Conservation (phyloP, 2,329 filamentous ascomycete species). For the Chrysoporthe puriensis region DNA sequence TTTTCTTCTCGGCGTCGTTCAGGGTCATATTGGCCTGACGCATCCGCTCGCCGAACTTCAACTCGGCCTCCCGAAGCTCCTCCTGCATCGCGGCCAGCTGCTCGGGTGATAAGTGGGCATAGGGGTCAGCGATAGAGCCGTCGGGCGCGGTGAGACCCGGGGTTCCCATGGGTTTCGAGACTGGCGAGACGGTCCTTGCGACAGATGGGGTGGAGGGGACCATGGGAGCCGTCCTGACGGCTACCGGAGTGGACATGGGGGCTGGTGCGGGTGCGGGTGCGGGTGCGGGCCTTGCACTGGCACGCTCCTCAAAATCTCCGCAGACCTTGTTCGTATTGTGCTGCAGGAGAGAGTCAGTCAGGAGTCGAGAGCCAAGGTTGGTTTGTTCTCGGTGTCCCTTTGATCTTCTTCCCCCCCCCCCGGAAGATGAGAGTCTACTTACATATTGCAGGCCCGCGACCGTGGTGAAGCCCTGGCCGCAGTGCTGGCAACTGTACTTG, state of each 20-base stretch:
- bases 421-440: constrained; percentile 28
- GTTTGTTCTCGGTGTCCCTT: too few species aligned
- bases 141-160: background rate
- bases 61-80: constrained; percentile 44
- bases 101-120: constrained; percentile 46
- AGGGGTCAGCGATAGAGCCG: constrained; percentile 42
- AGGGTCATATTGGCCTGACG: constrained; percentile 44
- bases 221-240: constrained; percentile 27
- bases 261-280: background rate
- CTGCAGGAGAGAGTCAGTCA: constrained; percentile 26
- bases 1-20: constrained; percentile 39
- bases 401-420: too few species aligned
- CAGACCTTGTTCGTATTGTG: constrained; percentile 52
- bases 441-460: constrained; percentile 47
- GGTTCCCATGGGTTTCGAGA: background rate
- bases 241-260: constrained; percentile 22
- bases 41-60: constrained; percentile 46
- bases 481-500: constrained; percentile 48
- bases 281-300: constrained; percentile 20
- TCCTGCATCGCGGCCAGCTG: constrained; percentile 38
- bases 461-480: constrained; percentile 50
- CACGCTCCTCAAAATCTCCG: constrained; percentile 42
- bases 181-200: background rate
- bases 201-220: background rate
- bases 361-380: background rate